Evolutionary conservation across 768 basidiomycete species (phyloP).

Genomic region (Pleurotus pulmonarius): DNA sequence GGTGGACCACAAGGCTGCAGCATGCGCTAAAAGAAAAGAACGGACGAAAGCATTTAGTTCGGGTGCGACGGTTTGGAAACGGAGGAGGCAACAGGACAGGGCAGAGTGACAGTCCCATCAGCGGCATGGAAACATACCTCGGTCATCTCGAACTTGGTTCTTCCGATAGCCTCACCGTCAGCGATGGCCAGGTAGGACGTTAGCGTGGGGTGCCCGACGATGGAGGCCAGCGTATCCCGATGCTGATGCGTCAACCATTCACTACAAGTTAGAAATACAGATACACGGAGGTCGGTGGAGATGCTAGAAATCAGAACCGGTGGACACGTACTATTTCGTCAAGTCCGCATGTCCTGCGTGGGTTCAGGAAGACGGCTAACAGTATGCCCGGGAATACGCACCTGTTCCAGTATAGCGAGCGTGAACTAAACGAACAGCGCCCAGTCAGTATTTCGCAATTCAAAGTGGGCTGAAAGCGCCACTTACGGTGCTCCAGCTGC

Average conservation of each 20-base stretch:
- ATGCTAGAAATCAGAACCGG: neutral
- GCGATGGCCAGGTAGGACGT: constrained; percentile 88
- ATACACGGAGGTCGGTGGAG: neutral
- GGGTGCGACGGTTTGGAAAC: neutral
- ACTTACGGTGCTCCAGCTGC: constrained; percentile 89
- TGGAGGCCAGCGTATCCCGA: constrained; percentile 90
- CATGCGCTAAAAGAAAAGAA: constrained; percentile 61
- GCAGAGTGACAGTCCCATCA: constrained; percentile 25
- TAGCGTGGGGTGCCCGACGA: constrained; percentile 87
- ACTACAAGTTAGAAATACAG: constrained; percentile 34
- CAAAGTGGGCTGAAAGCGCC: neutral
- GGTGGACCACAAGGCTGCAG: constrained; percentile 93
- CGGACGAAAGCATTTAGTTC: no score
- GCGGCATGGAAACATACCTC: constrained; percentile 64
- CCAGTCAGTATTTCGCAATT: constrained; percentile 13
- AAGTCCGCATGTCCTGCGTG: constrained; percentile 86
- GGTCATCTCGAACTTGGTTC: constrained; percentile 91
- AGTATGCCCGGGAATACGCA: constrained; percentile 29
- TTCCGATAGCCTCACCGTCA: constrained; percentile 88
- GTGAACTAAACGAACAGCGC: constrained; percentile 57
- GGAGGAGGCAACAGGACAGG: constrained; percentile 3
- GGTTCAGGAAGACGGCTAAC: neutral
- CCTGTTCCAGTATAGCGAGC: constrained; percentile 96
- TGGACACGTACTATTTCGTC: constrained; percentile 80
- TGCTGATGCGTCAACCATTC: constrained; percentile 99